phyloP scores from a whole-genome alignment of 2,329 filamentous ascomycete species.

The Reticulascus tulasneorum region DNA sequence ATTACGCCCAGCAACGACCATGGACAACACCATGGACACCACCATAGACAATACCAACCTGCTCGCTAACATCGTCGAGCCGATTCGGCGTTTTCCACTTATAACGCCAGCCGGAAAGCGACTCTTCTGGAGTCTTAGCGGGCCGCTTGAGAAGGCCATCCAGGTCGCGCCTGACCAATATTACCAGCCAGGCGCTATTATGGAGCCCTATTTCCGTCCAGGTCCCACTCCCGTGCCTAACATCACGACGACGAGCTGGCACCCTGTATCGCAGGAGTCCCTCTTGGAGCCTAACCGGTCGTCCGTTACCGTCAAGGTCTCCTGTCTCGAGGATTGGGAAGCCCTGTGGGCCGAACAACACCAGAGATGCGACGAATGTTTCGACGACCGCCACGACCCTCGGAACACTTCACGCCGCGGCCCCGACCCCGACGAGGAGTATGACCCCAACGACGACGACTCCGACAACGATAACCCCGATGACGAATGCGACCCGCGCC shows the following conservation, averaged over 20 bases:
- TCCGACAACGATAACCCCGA: too few relatives aligned
- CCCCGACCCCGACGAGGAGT: too few relatives aligned
- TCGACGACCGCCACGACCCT: not conserved
- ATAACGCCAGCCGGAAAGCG: not conserved
- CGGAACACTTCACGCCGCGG: too few relatives aligned
- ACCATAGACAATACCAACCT: too few relatives aligned
- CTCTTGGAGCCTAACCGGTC: slow-evolving; percentile 4
- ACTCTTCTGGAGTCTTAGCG: slow-evolving; percentile 5
- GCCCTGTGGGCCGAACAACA: not conserved
- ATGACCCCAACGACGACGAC: too few relatives aligned
- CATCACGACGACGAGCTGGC: slow-evolving; percentile 3
- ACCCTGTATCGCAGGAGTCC: slow-evolving; percentile 13
- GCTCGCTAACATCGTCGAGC: too few relatives aligned
- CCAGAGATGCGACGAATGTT: not conserved
- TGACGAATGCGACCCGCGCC: too few relatives aligned
- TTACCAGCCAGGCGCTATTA: slow-evolving; percentile 6
- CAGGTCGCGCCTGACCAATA: slow-evolving; percentile 6
- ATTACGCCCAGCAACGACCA: too few relatives aligned
- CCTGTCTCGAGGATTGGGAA: not conserved
- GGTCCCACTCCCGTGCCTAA: not conserved
- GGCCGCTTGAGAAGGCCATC: slow-evolving; percentile 9
- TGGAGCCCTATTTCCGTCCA: slow-evolving; percentile 9
- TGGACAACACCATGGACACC: too few relatives aligned
- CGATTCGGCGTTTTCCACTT: too few relatives aligned
- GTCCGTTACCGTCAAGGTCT: slow-evolving; percentile 1